A percentile compares a stretch with the other conserved stretches of the same genome.
These are phyloP conservation scores for Solanum virginianum DNA, from an alignment of 257 asterid species.

Conservation along the genomic window DNA sequence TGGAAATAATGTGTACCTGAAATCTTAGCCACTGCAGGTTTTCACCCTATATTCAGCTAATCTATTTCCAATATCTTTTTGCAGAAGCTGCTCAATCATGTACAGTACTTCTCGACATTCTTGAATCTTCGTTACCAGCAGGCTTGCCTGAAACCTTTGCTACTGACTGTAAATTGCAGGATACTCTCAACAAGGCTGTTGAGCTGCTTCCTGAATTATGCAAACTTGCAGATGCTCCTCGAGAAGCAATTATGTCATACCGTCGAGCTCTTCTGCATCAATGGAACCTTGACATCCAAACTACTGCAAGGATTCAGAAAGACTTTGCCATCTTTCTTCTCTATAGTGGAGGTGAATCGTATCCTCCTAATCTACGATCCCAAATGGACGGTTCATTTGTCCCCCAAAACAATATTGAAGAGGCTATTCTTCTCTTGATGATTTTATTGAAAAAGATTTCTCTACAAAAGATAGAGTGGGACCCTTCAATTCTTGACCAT, in stretches of 20 bases:
- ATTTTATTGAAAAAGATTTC: constrained; percentile 50
- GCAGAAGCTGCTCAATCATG: constrained; percentile 99
- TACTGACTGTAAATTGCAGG: constrained; percentile 83
- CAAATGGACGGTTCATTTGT: constrained; percentile 67
- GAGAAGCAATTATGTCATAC: constrained; percentile 61
- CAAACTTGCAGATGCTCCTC: constrained; percentile 65
- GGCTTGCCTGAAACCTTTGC: constrained; percentile 80
- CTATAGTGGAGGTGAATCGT: constrained; percentile 67
- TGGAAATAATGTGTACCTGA: not conserved
- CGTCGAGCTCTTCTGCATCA: constrained; percentile 82
- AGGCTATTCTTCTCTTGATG: constrained; percentile 77
- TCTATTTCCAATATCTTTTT: constrained; percentile 20
- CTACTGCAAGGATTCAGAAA: constrained; percentile 62
- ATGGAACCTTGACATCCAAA: constrained; percentile 75
- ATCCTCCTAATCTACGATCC: constrained; percentile 56
- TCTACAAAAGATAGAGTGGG: constrained; percentile 62
- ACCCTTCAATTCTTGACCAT: constrained; percentile 75
- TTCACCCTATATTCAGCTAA: constrained; percentile 5
- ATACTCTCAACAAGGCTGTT: constrained; percentile 69
- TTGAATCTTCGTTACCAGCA: constrained; percentile 85
- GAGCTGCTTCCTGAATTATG: constrained; percentile 85
- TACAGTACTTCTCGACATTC: constrained; percentile 71
- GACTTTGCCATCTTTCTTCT: constrained; percentile 70
- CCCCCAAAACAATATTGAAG: constrained; percentile 74
- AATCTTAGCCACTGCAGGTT: not conserved